Evolutionary conservation across 148 eudicot genomes (phyloP).

Genomic region (Rhododendron henanense): DNA sequence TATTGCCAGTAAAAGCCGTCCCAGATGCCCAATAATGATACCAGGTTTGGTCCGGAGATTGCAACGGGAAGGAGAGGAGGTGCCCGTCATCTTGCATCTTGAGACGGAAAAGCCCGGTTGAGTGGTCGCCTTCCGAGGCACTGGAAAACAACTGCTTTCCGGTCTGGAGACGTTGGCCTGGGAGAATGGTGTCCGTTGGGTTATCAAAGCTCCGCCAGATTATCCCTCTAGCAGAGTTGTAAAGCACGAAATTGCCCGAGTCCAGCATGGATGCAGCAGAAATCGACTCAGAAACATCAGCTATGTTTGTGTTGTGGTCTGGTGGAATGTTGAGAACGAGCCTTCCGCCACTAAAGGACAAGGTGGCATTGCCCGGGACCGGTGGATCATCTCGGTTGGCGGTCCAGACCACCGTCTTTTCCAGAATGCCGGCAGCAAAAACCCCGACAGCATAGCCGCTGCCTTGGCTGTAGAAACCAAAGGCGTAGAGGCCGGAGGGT

Average conservation of each 20-base stretch:
- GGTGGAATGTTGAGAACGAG: slow-evolving; percentile 7
- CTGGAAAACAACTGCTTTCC: neutral
- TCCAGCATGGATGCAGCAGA: slow-evolving; percentile 32
- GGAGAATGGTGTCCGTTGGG: slow-evolving; percentile 20
- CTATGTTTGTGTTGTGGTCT: neutral
- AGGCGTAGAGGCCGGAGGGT: slow-evolving; percentile 25
- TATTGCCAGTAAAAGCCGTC: neutral
- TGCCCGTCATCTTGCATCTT: slow-evolving; percentile 19
- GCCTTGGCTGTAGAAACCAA: slow-evolving; percentile 24
- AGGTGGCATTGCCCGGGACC: slow-evolving; percentile 1
- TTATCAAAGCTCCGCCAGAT: slow-evolving; percentile 21
- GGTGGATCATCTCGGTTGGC: slow-evolving; percentile 21
- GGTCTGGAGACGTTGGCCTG: neutral
- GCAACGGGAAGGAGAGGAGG: slow-evolving; percentile 8
- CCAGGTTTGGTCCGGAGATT: neutral
- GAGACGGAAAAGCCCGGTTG: too few relatives aligned
- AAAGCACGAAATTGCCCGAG: slow-evolving; percentile 31
- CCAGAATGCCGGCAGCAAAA: slow-evolving; percentile 17
- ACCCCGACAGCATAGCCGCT: slow-evolving; percentile 26
- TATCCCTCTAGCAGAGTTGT: neutral
- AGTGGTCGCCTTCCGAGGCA: too few relatives aligned
- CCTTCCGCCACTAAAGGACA: slow-evolving; percentile 17
- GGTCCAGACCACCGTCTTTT: slow-evolving; percentile 28
- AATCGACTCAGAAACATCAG: neutral
- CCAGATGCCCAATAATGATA: slow-evolving; percentile 9